phyloP scores from a whole-genome alignment of 2,329 filamentous ascomycete genomes.

The Monilinia vaccinii-corymbosi region DNA sequence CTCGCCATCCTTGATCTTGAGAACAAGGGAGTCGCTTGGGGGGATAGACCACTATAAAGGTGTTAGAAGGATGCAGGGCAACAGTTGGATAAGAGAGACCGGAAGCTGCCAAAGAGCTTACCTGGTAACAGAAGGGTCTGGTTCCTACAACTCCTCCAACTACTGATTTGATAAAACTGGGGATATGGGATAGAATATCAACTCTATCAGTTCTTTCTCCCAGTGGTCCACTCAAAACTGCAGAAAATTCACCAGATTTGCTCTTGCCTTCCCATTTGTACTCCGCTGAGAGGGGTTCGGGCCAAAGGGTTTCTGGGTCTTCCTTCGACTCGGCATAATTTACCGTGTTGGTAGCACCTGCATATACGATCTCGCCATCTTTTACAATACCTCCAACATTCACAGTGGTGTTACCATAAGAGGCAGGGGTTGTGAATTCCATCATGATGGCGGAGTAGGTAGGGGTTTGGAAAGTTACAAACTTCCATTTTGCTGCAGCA shows the following conservation, averaged over 20 bases:
- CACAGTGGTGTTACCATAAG: constrained; percentile 79
- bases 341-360: constrained; percentile 56
- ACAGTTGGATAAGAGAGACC: neutral
- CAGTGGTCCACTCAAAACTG: constrained; percentile 58
- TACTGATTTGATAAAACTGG: constrained; percentile 89
- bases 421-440: constrained; percentile 90
- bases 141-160: constrained; percentile 86
- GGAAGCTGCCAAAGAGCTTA: constrained; percentile 33
- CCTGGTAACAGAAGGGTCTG: constrained; percentile 96
- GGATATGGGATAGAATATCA: constrained; percentile 95
- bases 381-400: constrained; percentile 74
- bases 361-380: constrained; percentile 70
- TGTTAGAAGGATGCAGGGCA: constrained; percentile 15
- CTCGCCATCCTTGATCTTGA: constrained; percentile 82
- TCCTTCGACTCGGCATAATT: constrained; percentile 60
- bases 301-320: constrained; percentile 80
- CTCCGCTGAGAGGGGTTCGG: constrained; percentile 66
- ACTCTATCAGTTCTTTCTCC: constrained; percentile 68
- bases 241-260: constrained; percentile 68
- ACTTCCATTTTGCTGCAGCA: constrained; percentile 87
- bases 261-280: constrained; percentile 71
- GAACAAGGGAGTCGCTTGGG: constrained; percentile 48
- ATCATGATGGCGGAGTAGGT: constrained; percentile 85
- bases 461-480: constrained; percentile 81
- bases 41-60: constrained; percentile 55